Evolutionary conservation across 2,329 filamentous ascomycete genomes (phyloP), one percentile per base, ranked within the genome.

Genomic region (Hymenoscyphus scutula): DNA sequence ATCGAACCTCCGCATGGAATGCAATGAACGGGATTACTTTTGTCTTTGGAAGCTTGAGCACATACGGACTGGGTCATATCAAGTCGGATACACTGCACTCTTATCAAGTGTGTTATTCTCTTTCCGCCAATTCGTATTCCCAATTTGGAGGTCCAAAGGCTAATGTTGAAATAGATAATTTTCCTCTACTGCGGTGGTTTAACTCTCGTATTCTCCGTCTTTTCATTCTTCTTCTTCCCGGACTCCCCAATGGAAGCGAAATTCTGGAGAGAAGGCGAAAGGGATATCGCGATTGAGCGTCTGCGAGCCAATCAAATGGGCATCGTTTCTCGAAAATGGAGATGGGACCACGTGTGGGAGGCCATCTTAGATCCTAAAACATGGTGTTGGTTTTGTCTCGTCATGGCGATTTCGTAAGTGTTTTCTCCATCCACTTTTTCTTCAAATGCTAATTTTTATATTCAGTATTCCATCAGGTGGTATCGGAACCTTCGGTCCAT

Each of bases 11-110:
- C 10, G 79, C 79, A 1, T 87, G 84, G 84, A 85, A 86, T 65
- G 80, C 34, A 85, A 61, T 85, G 80, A 83, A 86, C 59, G 84
- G 84, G 1, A 71, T 86, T 3, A 83, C 83, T 67, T 82, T 85
- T 64, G 78, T 80, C 17, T 61, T 61, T 38, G 59, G 59, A 30
- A 45, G 34, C 25, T 34, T 55, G 11, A 60, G 53, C 19, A 83
- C 81, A 0, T 87, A 85, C 64, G 84, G 84, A 0, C 76, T 87
- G 0, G 84, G 84, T 10, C 82, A 82, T 62, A 84, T 86, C 65
- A 63, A 81, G 0, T 82, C 81, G 3, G 60, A 73, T 25, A 68
- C 63, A 1, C 71, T 82, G 8, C 73, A 75, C 60, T 67, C 67
- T 11, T 74, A 71, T 58, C 70, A 74, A 75, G 58, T 60, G 53